phyloP scores from a whole-genome alignment of 2,329 filamentous ascomycete species.

The Ceratocystis variospora region DNA sequence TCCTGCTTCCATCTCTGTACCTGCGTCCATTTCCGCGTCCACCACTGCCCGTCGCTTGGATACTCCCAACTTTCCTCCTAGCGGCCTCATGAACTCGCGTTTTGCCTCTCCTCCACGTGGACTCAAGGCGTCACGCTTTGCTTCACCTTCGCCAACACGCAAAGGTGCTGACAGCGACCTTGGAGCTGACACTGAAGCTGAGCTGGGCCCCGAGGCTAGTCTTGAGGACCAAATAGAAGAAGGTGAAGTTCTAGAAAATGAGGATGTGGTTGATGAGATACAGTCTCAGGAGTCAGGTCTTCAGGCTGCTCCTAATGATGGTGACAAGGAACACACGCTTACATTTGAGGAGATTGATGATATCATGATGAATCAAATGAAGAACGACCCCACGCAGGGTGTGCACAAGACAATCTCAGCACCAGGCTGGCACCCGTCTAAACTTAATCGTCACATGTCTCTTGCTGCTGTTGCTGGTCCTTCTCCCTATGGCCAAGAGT shows the following conservation, averaged over 20 bases:
- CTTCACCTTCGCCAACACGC: slow-evolving; percentile 32
- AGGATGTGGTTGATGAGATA: slow-evolving; percentile 17
- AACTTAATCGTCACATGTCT: slow-evolving; percentile 29
- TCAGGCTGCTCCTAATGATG: slow-evolving; percentile 23
- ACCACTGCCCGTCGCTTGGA: slow-evolving; percentile 20
- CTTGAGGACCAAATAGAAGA: slow-evolving; percentile 24
- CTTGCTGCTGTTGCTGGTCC: slow-evolving; percentile 25
- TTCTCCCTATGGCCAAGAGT: slow-evolving; percentile 1
- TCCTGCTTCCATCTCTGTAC: slow-evolving; percentile 16
- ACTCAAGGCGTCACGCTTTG: slow-evolving; percentile 37
- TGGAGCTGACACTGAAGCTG: neutral
- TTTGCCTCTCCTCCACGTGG: slow-evolving; percentile 32
- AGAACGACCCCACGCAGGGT: slow-evolving; percentile 59
- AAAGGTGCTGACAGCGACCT: slow-evolving; percentile 26
- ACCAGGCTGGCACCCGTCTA: slow-evolving; percentile 34
- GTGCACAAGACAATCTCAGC: slow-evolving; percentile 45
- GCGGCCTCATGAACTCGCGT: slow-evolving; percentile 32
- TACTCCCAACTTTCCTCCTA: slow-evolving; percentile 19
- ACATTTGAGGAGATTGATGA: slow-evolving; percentile 81
- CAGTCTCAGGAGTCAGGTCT: slow-evolving; percentile 19
- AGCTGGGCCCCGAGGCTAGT: slow-evolving; percentile 29
- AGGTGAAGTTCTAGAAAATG: slow-evolving; percentile 22
- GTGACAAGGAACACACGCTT: slow-evolving; percentile 26
- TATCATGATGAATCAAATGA: slow-evolving; percentile 86
- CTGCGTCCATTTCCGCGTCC: slow-evolving; percentile 3